Evolutionary conservation across 1,284 basidiomycete genomes (phyloP), one percentile per base, ranked within the genome.

Genomic region (Coniferiporia sulphurascens): DNA sequence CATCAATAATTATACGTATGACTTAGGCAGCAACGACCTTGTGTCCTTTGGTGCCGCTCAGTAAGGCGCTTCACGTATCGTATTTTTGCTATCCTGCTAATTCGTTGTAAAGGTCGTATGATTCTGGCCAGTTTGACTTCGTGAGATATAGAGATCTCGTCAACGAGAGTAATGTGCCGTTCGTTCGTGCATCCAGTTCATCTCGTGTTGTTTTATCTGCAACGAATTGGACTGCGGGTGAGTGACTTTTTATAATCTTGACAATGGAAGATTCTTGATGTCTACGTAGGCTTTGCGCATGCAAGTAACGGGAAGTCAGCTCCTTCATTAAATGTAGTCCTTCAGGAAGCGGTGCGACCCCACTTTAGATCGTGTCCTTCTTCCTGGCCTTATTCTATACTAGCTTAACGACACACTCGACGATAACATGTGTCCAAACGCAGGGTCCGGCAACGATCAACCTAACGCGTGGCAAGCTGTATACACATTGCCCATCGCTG

Each of bases 351-450:
- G 7, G 84, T 85, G 62, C 55, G 75, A 62, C 56, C 17, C 19
- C n/a, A 9, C 3, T 48, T 62, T 60, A 38, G 17, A 13, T 6
- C 9, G 45, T 32, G 12, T 62, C 56, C 52, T 45, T 58, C 15
- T 12, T 48, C 36, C 53, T 1, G 32, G 36, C 17, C 52, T 52
- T 9, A 21, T 35, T 9, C 48, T 44, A 58, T 27, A 27, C 27
- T 27, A 81, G 74, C 72, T 73, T 27, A 93, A 94, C 68, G 82
- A 90, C 66, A 94, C 92, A 0, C 77, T 95, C 1, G 82, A 90
- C 56, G 81, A 87, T 61, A 72, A 73, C 50, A 84, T 81, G 74
- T 95, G 91, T 65, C 81, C 83, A 1, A 81, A 81, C 12, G 82
- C 81, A 1, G 78, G 81, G 15, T 68, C 67, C 22, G 71, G 80